phyloP scores from a whole-genome alignment of 495 filamentous ascomycete species.

The Penicillium tannophilum region DNA sequence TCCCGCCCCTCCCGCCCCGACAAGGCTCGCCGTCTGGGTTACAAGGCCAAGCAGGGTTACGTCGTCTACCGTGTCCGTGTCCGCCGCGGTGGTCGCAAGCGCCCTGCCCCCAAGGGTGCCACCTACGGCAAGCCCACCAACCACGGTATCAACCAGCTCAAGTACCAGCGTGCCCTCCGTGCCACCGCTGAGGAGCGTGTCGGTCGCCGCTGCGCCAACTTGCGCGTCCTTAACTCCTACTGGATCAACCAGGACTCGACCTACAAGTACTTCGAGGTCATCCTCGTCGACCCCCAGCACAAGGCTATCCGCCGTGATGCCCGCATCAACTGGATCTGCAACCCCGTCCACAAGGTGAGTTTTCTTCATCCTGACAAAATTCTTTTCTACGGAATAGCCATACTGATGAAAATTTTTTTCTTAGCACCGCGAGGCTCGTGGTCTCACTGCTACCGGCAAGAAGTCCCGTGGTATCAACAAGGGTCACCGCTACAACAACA shows the following conservation, averaged over 20 bases:
- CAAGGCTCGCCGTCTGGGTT: conserved; percentile 99
- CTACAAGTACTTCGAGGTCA: conserved; percentile 99
- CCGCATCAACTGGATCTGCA: conserved; percentile 99
- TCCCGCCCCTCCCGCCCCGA: conserved; percentile 97
- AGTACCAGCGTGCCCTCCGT: conserved; percentile 98
- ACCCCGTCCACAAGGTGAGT: conserved; percentile 91
- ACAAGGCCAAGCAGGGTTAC: conserved; percentile 99
- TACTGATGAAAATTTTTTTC: conserved; percentile 27
- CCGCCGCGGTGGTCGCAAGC: conserved; percentile 96
- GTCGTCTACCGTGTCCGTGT: conserved; percentile 99
- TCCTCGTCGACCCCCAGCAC: conserved; percentile 99
- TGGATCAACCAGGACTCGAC: conserved; percentile 99
- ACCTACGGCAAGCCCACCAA: conserved; percentile 99
- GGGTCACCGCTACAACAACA: conserved; percentile 99
- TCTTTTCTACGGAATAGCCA: not conserved
- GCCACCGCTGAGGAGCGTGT: conserved; percentile 99
- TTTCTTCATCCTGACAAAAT: conserved; percentile 2
- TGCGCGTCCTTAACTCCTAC: conserved; percentile 99
- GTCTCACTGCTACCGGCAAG: conserved; percentile 98
- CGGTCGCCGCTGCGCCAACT: conserved; percentile 95
- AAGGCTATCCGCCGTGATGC: conserved; percentile 99
- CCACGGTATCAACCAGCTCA: conserved; percentile 99
- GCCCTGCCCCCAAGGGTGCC: conserved; percentile 93
- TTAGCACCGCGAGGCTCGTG: conserved; percentile 92
- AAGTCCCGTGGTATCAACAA: conserved; percentile 98